Percentiles rank a stretch among this genome's conserved stretches.
Evolutionary conservation across 2,329 filamentous ascomycete genomes (phyloP).

Genomic region (Aspergillus udagawae): DNA sequence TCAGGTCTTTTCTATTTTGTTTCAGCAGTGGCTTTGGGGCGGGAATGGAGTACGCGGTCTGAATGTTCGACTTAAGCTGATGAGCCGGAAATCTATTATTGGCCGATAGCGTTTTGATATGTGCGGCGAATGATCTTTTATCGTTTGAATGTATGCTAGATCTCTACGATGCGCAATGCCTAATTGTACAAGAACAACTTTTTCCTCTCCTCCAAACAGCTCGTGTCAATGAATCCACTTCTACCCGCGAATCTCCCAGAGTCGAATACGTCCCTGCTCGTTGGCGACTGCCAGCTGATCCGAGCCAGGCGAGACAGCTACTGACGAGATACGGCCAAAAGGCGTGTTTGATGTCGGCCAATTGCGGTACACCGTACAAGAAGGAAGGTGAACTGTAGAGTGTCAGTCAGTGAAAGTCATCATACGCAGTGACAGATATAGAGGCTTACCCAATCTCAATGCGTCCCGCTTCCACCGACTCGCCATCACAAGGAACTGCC

Average conservation of each 20-base stretch:
- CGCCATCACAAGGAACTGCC: slow-evolving; percentile 81
- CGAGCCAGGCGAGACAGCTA: slow-evolving; percentile 64
- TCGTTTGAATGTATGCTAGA: not conserved
- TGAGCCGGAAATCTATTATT: no score
- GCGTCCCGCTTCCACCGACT: slow-evolving; percentile 87
- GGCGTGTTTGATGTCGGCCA: slow-evolving; percentile 93
- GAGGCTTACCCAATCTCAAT: slow-evolving; percentile 57
- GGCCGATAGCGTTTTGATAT: not conserved
- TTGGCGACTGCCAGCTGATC: slow-evolving; percentile 80
- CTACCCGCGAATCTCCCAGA: slow-evolving; percentile 82
- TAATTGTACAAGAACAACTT: not conserved
- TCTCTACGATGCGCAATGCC: not conserved
- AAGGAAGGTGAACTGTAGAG: slow-evolving; percentile 71
- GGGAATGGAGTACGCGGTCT: not conserved
- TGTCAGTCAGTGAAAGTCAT: slow-evolving; percentile 6
- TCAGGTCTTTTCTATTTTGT: not conserved
- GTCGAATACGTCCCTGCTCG: slow-evolving; percentile 77
- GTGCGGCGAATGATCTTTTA: not conserved
- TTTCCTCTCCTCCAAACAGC: not conserved
- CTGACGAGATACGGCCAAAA: slow-evolving; percentile 72
- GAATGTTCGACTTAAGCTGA: not conserved
- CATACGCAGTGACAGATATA: not conserved
- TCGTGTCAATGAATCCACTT: not conserved
- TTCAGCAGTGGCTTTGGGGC: not conserved
- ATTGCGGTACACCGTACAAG: slow-evolving; percentile 90